A percentile compares a stretch with the other conserved stretches of the same genome.
phyloP scores from a whole-genome alignment of 805 yeast species.

The Maudiozyma barnettii region DNA sequence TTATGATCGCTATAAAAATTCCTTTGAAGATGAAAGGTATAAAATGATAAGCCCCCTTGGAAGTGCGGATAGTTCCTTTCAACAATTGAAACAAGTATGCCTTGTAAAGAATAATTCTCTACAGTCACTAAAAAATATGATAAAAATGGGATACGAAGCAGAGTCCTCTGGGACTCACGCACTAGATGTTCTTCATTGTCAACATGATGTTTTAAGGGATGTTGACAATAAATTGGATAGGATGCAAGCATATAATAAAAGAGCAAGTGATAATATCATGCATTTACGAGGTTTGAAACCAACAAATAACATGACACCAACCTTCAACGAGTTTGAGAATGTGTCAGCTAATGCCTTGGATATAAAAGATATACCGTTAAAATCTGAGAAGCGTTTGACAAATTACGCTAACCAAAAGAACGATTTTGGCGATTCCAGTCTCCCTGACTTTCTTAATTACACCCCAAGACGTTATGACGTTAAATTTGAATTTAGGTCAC shows the following conservation, averaged over 20 bases:
- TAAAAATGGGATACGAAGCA: slow-evolving; percentile 60
- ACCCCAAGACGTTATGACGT: background rate
- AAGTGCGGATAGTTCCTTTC: slow-evolving; percentile 69
- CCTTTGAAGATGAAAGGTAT: background rate
- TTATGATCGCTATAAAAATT: no score
- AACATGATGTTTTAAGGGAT: slow-evolving; percentile 71
- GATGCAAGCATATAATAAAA: slow-evolving; percentile 69
- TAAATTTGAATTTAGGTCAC: slow-evolving; percentile 80
- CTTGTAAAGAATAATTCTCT: slow-evolving; percentile 80
- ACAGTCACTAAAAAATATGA: slow-evolving; percentile 75
- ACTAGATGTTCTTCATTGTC: slow-evolving; percentile 82
- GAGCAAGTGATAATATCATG: slow-evolving; percentile 16
- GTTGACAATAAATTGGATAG: slow-evolving; percentile 67
- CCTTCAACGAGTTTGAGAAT: no score
- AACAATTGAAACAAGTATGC: slow-evolving; percentile 68
- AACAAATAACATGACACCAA: no score
- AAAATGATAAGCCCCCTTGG: background rate
- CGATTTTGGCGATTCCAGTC: no score
- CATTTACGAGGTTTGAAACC: background rate
- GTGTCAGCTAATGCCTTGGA: no score
- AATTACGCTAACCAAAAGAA: no score
- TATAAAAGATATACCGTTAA: no score
- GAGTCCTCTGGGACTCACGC: slow-evolving; percentile 70
- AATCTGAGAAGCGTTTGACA: no score
- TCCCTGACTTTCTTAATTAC: background rate